Evolutionary conservation across 352 stramenopile genomes (phyloP).

Genomic region (Pseudoperonospora humuli): DNA sequence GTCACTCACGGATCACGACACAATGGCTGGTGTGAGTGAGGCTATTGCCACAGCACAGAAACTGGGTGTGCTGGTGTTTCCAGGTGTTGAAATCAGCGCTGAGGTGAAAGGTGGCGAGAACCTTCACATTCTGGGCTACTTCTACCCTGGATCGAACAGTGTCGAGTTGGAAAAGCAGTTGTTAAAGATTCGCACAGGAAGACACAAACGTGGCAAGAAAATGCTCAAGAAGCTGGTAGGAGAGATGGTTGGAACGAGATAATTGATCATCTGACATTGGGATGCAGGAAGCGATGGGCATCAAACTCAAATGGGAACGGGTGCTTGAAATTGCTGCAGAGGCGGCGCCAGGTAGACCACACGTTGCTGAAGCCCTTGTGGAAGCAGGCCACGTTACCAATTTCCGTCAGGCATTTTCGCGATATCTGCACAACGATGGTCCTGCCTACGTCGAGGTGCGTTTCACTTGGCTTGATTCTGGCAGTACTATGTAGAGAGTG

Average conservation of each 20-base stretch:
- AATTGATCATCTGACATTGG: background rate
- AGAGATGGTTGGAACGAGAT: background rate
- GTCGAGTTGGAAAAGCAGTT: constrained; percentile 62
- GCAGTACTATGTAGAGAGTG: background rate
- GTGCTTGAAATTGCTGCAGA: constrained; percentile 80
- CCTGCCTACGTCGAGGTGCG: constrained; percentile 76
- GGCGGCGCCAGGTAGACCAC: constrained; percentile 65
- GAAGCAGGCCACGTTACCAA: constrained; percentile 65
- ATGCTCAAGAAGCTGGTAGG: constrained; percentile 78
- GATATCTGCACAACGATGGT: constrained; percentile 77
- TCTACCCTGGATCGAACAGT: constrained; percentile 74
- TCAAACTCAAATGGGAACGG: constrained; percentile 72
- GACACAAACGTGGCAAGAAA: constrained; percentile 72
- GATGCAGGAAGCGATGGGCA: constrained; percentile 66
- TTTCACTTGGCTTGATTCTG: background rate
- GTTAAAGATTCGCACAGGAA: constrained; percentile 66
- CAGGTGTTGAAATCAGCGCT: constrained; percentile 80
- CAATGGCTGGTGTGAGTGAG: constrained; percentile 72
- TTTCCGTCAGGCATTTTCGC: constrained; percentile 73
- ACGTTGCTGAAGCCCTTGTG: constrained; percentile 74
- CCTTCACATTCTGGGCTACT: constrained; percentile 82
- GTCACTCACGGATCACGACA: constrained; percentile 83
- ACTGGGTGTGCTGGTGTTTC: constrained; percentile 66
- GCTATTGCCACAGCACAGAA: constrained; percentile 56
- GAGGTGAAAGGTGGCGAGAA: constrained; percentile 81